phyloP scores from a whole-genome alignment of 2,329 filamentous ascomycete species.

The Exophiala sideris region DNA sequence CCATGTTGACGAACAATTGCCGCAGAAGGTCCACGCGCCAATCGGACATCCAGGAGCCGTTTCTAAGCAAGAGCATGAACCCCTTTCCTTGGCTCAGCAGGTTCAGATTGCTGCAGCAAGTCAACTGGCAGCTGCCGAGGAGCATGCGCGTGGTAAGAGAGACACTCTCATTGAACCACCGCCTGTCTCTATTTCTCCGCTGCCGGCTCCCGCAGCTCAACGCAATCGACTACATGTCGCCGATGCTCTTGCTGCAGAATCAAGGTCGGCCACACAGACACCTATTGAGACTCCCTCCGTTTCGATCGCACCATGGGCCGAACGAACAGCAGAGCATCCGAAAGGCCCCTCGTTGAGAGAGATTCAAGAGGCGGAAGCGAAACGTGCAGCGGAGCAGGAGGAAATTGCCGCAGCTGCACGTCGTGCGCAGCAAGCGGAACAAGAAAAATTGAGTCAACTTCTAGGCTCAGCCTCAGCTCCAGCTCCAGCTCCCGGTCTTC shows the following conservation, averaged over 20 bases:
- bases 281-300: slow-evolving; percentile 63
- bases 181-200: slow-evolving; percentile 71
- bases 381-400: slow-evolving; percentile 85
- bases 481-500: slow-evolving; percentile 72
- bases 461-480: slow-evolving; percentile 57
- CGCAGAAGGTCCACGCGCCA: slow-evolving; percentile 15
- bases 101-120: slow-evolving; percentile 67
- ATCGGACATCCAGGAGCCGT: slow-evolving; percentile 12
- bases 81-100: slow-evolving; percentile 75
- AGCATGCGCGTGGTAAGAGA: slow-evolving; percentile 52
- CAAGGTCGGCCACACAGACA: slow-evolving; percentile 73
- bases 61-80: slow-evolving; percentile 38
- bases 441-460: slow-evolving; percentile 60
- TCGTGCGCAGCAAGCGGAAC: slow-evolving; percentile 66
- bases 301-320: slow-evolving; percentile 91
- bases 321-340: slow-evolving; percentile 68
- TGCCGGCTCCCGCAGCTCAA: slow-evolving; percentile 86
- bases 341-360: slow-evolving; percentile 92
- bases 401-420: slow-evolving; percentile 74
- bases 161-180: slow-evolving; percentile 62
- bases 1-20: slow-evolving; percentile 29
- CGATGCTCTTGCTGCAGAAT: slow-evolving; percentile 63
- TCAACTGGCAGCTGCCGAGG: slow-evolving; percentile 24
- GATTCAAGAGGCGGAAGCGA: slow-evolving; percentile 93
- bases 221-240: slow-evolving; percentile 79